phyloP scores from a whole-genome alignment of 768 basidiomycete genomes.

The Galerina marginata region DNA sequence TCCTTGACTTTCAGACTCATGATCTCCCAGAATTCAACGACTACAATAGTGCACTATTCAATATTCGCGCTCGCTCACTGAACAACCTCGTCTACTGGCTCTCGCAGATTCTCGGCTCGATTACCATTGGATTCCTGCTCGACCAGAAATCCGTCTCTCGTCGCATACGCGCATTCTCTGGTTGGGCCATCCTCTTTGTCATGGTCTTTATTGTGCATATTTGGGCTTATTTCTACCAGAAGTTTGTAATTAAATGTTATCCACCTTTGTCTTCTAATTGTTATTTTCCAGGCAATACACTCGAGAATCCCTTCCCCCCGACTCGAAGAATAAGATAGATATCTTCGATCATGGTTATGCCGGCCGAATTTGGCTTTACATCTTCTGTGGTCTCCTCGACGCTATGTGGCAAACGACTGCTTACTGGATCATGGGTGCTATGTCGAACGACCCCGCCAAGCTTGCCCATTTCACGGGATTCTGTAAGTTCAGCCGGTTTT shows the following conservation, averaged over 20 bases:
- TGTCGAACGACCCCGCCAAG: slow-evolving; percentile 83
- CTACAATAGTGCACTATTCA: slow-evolving; percentile 80
- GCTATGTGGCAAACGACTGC: slow-evolving; percentile 86
- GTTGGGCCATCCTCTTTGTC: slow-evolving; percentile 64
- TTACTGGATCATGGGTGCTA: slow-evolving; percentile 85
- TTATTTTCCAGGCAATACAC: slow-evolving; percentile 55
- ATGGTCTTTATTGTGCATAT: slow-evolving; percentile 74
- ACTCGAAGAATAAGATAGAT: slow-evolving; percentile 54
- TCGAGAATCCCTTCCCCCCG: slow-evolving; percentile 48
- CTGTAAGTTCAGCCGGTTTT: slow-evolving; percentile 52
- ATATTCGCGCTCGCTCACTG: slow-evolving; percentile 76
- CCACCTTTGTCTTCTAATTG: background rate
- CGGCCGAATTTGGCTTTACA: slow-evolving; percentile 64
- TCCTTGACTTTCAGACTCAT: background rate
- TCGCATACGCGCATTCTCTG: slow-evolving; percentile 72
- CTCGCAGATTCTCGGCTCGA: slow-evolving; percentile 76
- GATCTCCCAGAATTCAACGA: slow-evolving; percentile 72
- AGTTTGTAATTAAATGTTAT: slow-evolving; percentile 42
- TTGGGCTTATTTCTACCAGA: slow-evolving; percentile 82
- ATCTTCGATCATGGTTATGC: slow-evolving; percentile 60
- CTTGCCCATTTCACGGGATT: slow-evolving; percentile 84
- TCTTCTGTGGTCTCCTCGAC: slow-evolving; percentile 77
- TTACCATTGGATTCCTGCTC: slow-evolving; percentile 72
- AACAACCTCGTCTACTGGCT: slow-evolving; percentile 85
- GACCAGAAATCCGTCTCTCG: slow-evolving; percentile 62